Percentiles rank a stretch among this genome's conserved stretches.
These are phyloP conservation scores for Phytopythium kandeliae DNA, from an alignment of 352 stramenopile genomes.

Conservation along the genomic window DNA sequence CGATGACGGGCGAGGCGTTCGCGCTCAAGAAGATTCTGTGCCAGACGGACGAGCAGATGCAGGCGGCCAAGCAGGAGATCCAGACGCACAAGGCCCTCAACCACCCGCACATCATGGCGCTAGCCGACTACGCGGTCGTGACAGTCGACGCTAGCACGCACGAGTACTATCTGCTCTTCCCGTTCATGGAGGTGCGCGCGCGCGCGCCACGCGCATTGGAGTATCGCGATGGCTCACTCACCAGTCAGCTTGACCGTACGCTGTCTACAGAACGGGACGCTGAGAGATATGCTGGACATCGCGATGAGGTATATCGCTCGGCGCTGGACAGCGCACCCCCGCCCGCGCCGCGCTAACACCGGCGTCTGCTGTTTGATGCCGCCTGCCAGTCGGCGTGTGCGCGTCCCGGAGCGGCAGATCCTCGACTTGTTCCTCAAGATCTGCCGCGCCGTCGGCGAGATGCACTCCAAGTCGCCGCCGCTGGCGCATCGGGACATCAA, in stretches of 20 bases:
- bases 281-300: constrained; percentile 82
- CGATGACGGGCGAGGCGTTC: constrained; percentile 66
- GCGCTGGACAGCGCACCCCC: background rate
- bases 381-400: constrained; percentile 19
- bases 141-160: constrained; percentile 32
- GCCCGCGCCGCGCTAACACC: background rate
- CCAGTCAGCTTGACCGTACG: no score
- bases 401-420: constrained; percentile 61
- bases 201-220: no score
- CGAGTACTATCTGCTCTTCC: constrained; percentile 85
- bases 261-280: constrained; percentile 70
- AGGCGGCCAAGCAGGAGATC: constrained; percentile 79
- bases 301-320: constrained; percentile 31
- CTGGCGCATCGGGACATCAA: constrained; percentile 88
- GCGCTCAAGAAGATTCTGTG: constrained; percentile 89
- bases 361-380: constrained; percentile 15
- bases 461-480: constrained; percentile 65
- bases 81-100: constrained; percentile 63
- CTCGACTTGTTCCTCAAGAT: constrained; percentile 83
- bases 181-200: constrained; percentile 63
- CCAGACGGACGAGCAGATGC: constrained; percentile 78
- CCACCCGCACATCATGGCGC: constrained; percentile 82
- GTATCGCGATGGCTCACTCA: background rate
- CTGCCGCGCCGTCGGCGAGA: constrained; percentile 66
- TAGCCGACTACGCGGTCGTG: constrained; percentile 70